These are phyloP conservation scores for Sarocladium kiliense DNA, from an alignment of 2,329 filamentous ascomycete species.

Conservation along the genomic window DNA sequence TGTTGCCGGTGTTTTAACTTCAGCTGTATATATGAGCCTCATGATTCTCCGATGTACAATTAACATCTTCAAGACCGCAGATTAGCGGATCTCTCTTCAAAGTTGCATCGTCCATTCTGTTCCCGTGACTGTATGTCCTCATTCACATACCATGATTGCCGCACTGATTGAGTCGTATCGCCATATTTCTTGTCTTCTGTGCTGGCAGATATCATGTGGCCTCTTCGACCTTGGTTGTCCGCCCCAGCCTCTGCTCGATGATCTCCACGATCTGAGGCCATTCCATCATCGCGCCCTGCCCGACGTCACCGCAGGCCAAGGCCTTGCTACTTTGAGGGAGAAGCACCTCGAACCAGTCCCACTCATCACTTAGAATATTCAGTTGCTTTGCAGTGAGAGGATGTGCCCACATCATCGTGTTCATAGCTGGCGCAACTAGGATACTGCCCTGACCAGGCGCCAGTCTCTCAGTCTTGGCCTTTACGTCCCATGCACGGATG, in stretches of 20 bases:
- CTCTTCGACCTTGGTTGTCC: not conserved
- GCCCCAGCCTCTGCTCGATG: constrained; percentile 51
- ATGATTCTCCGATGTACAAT: constrained; percentile 7
- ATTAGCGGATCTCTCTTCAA: not conserved
- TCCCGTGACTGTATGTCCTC: too few species aligned
- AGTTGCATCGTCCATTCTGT: too few species aligned
- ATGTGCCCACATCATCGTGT: constrained; percentile 80
- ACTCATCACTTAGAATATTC: constrained; percentile 64
- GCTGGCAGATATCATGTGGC: too few species aligned
- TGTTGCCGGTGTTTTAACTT: not conserved
- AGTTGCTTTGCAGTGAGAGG: constrained; percentile 74
- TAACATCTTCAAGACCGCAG: not conserved
- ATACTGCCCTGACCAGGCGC: constrained; percentile 54
- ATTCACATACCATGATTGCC: too few species aligned
- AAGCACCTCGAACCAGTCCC: constrained; percentile 68
- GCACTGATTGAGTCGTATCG: too few species aligned
- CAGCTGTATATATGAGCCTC: constrained; percentile 6
- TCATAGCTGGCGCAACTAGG: constrained; percentile 78
- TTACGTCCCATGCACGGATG: constrained; percentile 75
- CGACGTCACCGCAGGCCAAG: constrained; percentile 80
- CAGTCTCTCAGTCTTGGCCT: constrained; percentile 34
- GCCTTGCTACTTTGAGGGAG: constrained; percentile 64
- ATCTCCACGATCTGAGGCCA: constrained; percentile 69
- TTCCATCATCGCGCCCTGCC: constrained; percentile 76
- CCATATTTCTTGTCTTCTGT: too few species aligned